Percentiles rank a stretch among this genome's conserved stretches.
These are phyloP conservation scores for Sanghuangporus sanghuang DNA, from an alignment of 1,284 basidiomycete species.

Conservation along the genomic window DNA sequence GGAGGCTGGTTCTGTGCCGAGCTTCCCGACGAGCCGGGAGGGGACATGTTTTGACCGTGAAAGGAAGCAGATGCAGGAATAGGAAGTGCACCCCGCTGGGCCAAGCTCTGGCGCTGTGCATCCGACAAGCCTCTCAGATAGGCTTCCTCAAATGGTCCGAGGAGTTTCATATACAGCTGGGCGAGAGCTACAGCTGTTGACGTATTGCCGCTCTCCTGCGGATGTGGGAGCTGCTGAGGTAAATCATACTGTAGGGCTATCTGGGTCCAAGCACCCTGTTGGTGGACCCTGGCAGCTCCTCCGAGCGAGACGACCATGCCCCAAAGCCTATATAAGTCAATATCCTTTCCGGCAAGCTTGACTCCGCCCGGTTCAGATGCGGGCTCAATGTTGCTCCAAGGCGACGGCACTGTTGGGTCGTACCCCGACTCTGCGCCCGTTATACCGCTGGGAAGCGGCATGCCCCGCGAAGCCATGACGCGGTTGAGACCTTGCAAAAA, in stretches of 20 bases:
- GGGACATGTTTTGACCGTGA: constrained; percentile 7
- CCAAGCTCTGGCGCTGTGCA: constrained; percentile 48
- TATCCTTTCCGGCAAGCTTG: constrained; percentile 70
- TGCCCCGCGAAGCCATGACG: constrained; percentile 47
- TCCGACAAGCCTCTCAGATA: constrained; percentile 57
- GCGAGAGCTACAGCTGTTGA: constrained; percentile 45
- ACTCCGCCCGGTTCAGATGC: constrained; percentile 52
- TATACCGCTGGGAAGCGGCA: constrained; percentile 60
- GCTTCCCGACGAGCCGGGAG: constrained; percentile 9
- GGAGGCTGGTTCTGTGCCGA: constrained; percentile 17
- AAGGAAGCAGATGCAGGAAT: constrained; percentile 19
- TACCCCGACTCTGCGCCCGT: constrained; percentile 54
- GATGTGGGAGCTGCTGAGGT: constrained; percentile 50
- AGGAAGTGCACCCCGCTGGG: not conserved
- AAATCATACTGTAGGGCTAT: constrained; percentile 56
- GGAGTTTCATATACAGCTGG: constrained; percentile 53
- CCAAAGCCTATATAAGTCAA: constrained; percentile 73
- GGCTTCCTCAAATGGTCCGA: constrained; percentile 64
- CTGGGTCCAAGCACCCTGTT: constrained; percentile 45
- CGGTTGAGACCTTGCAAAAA: constrained; percentile 56
- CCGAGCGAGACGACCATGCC: constrained; percentile 49
- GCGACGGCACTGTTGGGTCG: constrained; percentile 48
- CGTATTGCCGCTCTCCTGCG: constrained; percentile 38
- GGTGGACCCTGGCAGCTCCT: constrained; percentile 43
- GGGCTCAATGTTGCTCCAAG: constrained; percentile 59